Evolutionary conservation across 176 grass and related monocot species (phyloP), one percentile per base, ranked within the genome.

Genomic region (Phyllostachys edulis): DNA sequence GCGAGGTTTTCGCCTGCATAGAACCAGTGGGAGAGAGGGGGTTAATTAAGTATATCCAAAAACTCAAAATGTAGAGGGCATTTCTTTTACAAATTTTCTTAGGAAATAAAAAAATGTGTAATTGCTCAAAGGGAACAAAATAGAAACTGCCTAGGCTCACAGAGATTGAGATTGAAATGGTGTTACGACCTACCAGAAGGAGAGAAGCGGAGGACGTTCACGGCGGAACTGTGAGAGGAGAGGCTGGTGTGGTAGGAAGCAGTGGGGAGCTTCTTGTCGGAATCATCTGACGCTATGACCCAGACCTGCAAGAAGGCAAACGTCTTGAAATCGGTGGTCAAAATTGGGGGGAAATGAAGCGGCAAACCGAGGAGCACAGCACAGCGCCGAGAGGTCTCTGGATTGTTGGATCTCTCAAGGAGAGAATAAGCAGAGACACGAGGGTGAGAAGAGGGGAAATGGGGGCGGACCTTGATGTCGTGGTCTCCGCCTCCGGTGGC

Each of bases 401-500:
- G 45, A 46, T 46, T 11, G 45, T 46, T 46, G 45, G 3, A 13
- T 46, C 45, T 46, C 45, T 46, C 8, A 13, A 12, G 45, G 45
- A 46, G 45, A 11, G 45, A 46, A 12, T 46, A 46, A 13, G 45
- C 45, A 46, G 45, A 46, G 7, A 6, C 40, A 42, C 7, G 40
- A 42, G 40, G 40, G 40, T 42, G 40, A 42, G 40, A 42, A 8
- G 52, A n/a, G 4, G 40, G 7, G 11, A 40, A 52, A 17, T 20
- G 1, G 36, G 63, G n/a, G 7, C 32, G 71, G 32, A 96, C 96
- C 96, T 99, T 99, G 82, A 99, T 83, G 65, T 99, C 96, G 83
- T 94, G 91, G 89, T 99, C 96, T 27, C 86, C 89, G 73, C 96
- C 96, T 71, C 91, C 96, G 27, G 96, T 99, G 83, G 93, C 96